Base-by-base conservation (phyloP, 1,284 basidiomycete species). In the Lignosus rhinocerotis region DNA sequence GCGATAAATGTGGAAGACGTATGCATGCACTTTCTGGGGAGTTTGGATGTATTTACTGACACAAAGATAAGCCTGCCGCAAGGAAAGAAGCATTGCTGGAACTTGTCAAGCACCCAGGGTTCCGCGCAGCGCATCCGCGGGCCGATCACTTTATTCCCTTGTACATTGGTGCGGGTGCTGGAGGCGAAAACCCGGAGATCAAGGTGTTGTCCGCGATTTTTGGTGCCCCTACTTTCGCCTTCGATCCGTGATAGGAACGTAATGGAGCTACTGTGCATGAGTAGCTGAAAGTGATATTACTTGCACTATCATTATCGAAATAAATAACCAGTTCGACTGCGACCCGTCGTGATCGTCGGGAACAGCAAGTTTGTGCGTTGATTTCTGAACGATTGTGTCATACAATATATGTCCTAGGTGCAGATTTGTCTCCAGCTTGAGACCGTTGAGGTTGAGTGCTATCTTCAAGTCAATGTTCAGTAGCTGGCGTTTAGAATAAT, bases 111-210 rank as follows among this genome's bases (percentile, higher is more conserved):
- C 87, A 90, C 64, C 66, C 73, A 14, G 84, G 81, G 11, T 92
- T 90, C 76, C 78, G 86, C 3, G 67, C 76, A 3, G 80, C 84
- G 21, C 87, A 92, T 64, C 89, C 88, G 3, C 76, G 86, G 6
- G 84, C 85, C 66, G 89, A 91, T 21, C 89, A 91, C 65, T 89
- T 89, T 68, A 77, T 90, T 17, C 88, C 89, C 10, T 66, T 91
- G 21, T 91, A 90, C 69, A 76, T 89, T 41, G 88, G 84, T 5
- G 86, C 83, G 21, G 88, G 88, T 9, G 88, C 87, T n/a, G 87
- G 85, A 5, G 85, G 84, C 55, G 78, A 75, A 7, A 44, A 58
- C 32, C 83, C 83, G 12, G 71, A 74, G 30, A 78, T 78, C 11
- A 76, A 71, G 64, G 76, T 87, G 6, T 59, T 89, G 38, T 72